Evolutionary conservation across 1,284 basidiomycete species (phyloP), one percentile per base, ranked within the genome.

Genomic region (Ceratorhiza oryzae-sativae): DNA sequence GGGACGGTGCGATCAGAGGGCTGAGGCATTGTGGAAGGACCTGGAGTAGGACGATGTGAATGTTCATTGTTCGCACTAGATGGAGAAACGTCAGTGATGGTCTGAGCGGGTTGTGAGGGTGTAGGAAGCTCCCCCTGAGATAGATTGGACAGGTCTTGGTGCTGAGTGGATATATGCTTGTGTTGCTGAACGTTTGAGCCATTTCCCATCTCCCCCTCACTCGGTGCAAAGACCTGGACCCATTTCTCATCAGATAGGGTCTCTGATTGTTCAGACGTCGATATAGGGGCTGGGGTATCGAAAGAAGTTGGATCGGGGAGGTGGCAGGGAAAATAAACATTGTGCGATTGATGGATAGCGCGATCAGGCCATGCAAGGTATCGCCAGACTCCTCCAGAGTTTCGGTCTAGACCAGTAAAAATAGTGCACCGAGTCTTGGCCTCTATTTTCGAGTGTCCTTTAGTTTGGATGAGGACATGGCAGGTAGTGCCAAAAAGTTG

Each of bases 401-500:
- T 65, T 9, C 48, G 45, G n/a, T 32, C 18, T 5, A 65, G 32
- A 10, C 62, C 62, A n/a, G 62, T 65, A 41, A 65, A 65, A 0
- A 65, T 65, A 5, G 62, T 32, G 25, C 23, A 9, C 1, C 34
- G n/a, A 12, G 62, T 65, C 20, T 65, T 65, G 23, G 46, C 30
- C 3, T 41, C 32, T 4, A 65, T 27, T 41, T 65, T 65, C 3
- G 42, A 42, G 13, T 65, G 62, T 20, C 42, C 42, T 25, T 36
- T 53, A 0, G 27, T 2, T 30, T 65, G 62, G 15, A 65, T 49
- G 1, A 65, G 36, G 3, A 65, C 39, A 46, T 65, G 62, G 32
- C 62, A 65, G 8, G 62, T 53, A 30, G 62, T 51, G 5, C 62
- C 62, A 13, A 65, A 65, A 1, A 65, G 20, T 46, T 65, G 62